A percentile compares a stretch with the other conserved stretches of the same genome.
These are phyloP conservation scores for Tolypocladium nubicola DNA, from an alignment of 2,329 filamentous ascomycete genomes.

Conservation along the genomic window DNA sequence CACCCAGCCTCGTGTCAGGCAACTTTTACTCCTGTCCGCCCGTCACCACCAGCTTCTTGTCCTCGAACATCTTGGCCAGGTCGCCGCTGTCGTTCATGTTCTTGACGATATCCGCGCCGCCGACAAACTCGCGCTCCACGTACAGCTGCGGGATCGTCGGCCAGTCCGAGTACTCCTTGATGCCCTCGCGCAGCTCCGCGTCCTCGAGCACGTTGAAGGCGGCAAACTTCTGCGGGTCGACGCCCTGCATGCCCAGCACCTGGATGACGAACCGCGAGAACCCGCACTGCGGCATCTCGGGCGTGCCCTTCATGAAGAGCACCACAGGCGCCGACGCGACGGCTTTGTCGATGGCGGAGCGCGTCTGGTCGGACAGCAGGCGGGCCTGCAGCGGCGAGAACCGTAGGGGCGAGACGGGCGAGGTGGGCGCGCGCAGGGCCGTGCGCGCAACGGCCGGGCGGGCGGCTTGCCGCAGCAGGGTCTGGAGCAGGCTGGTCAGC, in stretches of 20 bases:
- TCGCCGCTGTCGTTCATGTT: constrained; percentile 96
- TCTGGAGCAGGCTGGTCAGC: constrained; percentile 11
- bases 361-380: constrained; percentile 70
- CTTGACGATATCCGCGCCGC: constrained; percentile 94
- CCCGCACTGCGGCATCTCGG: constrained; percentile 89
- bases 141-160: constrained; percentile 97
- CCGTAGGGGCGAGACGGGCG: constrained; percentile 7
- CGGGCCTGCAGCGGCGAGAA: constrained; percentile 38
- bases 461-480: constrained; percentile 24
- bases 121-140: constrained; percentile 89
- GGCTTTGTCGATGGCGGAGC: constrained; percentile 79
- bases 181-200: constrained; percentile 73
- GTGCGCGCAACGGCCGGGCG: constrained; percentile 19
- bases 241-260: constrained; percentile 87
- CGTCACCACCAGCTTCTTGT: constrained; percentile 72
- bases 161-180: constrained; percentile 99
- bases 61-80: constrained; percentile 80
- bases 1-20: constrained; percentile 2
- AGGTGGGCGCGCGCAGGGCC: constrained; percentile 8
- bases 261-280: constrained; percentile 94
- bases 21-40: constrained; percentile 30
- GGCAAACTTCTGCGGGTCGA: constrained; percentile 93
- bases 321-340: constrained; percentile 84
- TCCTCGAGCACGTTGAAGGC: constrained; percentile 97
- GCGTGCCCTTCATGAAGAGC: constrained; percentile 98